These are phyloP conservation scores for Jacaranda copaia DNA, from an alignment of 257 asterid species.

Conservation along the genomic window DNA sequence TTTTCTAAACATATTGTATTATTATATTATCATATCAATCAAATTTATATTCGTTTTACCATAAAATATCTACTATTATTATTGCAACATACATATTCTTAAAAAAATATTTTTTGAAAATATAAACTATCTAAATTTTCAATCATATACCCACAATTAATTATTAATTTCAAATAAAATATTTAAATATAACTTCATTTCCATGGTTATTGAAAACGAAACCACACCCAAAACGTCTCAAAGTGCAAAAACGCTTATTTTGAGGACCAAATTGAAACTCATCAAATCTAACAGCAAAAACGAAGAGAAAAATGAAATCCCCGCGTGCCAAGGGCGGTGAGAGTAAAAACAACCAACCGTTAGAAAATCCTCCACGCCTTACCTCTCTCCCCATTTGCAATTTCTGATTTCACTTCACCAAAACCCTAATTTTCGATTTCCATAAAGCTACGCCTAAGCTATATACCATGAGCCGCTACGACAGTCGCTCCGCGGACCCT, in stretches of 20 bases:
- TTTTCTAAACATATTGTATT: too few relatives aligned
- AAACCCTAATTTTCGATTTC: conserved; percentile 41
- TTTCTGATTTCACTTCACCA: conserved; percentile 17
- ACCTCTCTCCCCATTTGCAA: not conserved
- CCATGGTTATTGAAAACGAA: too few relatives aligned
- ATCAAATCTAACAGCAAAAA: not conserved
- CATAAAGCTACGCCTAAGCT: conserved; percentile 12
- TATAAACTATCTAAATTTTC: too few relatives aligned
- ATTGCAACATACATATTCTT: too few relatives aligned
- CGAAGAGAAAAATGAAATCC: not conserved
- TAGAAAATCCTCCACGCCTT: not conserved
- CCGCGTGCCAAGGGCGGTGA: conserved; percentile 11
- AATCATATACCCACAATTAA: too few relatives aligned
- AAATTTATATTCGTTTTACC: too few relatives aligned
- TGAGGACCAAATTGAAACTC: not conserved
- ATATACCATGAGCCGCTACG: conserved; percentile 86
- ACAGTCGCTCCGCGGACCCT: conserved; percentile 91
- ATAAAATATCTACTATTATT: too few relatives aligned
- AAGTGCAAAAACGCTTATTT: not conserved
- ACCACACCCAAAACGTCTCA: too few relatives aligned
- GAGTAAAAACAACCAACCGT: not conserved
- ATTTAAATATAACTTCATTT: too few relatives aligned
- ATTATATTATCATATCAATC: too few relatives aligned
- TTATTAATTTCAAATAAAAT: too few relatives aligned
- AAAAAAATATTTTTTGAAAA: too few relatives aligned